Evolutionary conservation across 1,284 basidiomycete genomes (phyloP), one percentile per base, ranked within the genome.

Genomic region (Ceratobasidium sp.): DNA sequence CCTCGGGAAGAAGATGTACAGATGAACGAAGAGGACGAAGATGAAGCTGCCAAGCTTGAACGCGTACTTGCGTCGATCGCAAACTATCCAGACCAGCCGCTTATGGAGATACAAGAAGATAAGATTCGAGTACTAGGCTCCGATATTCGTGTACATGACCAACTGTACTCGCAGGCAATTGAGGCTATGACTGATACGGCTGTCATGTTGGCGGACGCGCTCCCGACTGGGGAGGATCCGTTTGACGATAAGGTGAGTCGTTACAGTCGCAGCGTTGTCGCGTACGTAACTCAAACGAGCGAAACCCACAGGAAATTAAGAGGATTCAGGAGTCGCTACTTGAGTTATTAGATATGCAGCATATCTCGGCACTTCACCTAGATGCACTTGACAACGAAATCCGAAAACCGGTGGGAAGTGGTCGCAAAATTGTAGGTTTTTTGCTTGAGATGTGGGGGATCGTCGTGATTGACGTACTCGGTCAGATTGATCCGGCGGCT

Each of bases 291-390:
- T 28, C 33, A 33, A 7, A 38, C 15, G 15, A 2, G 44, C n/a
- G 44, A 42, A 64, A n/a, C n/a, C n/a, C 5, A 26, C 75, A 93
- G 92, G 85, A 87, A 59, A 82, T 93, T n/a, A 83, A 83, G n/a
- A 86, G 90, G 79, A 85, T 94, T 5, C 93, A 95, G 78, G 68
- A 69, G 12, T 85, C 91, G 61, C 91, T 94, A 89, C 90, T 88
- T 81, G 87, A 89, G 59, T 85, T 94, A 9, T 84, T 95, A n/a
- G 92, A 94, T 80, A 87, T 92, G 5, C 87, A 90, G 65, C 85
- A 87, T 4, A 89, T 91, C 80, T 89, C 94, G 85, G 83, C 83
- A n/a, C 83, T 86, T 6, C 90, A 93, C 80, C 87, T 88, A 78
- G 82, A 88, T 57, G 85, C 88, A 7, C 83, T 96, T 1, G 61